phyloP scores from a whole-genome alignment of 2,329 filamentous ascomycete genomes.

The Pseudogymnoascus sp. region DNA sequence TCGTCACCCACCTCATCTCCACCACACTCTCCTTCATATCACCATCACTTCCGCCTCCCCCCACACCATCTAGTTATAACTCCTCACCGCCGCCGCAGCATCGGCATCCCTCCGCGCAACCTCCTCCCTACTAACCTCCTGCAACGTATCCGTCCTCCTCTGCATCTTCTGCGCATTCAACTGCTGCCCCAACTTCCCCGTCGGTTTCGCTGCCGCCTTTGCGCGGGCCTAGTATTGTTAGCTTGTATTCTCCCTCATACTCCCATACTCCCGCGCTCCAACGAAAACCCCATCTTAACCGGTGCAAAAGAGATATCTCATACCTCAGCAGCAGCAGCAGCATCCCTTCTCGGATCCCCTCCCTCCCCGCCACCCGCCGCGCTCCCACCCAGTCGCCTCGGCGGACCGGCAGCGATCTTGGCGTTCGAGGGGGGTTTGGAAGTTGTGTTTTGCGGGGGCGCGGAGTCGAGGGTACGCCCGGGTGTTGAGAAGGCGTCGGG shows the following conservation, averaged over 20 bases:
- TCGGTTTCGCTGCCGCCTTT: slow-evolving; percentile 46
- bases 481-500: background rate
- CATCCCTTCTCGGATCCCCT: slow-evolving; percentile 58
- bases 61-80: slow-evolving; percentile 40
- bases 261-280: background rate
- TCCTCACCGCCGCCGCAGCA: slow-evolving; percentile 45
- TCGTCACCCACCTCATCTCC: no score
- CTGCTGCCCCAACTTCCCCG: slow-evolving; percentile 62
- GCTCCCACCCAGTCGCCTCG: slow-evolving; percentile 54
- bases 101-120: slow-evolving; percentile 60
- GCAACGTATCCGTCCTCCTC: slow-evolving; percentile 59
- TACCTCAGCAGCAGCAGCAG: slow-evolving; percentile 80
- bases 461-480: background rate
- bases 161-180: slow-evolving; percentile 69
- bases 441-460: slow-evolving; percentile 15
- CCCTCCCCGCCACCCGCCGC: slow-evolving; percentile 14
- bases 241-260: background rate
- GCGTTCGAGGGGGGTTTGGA: background rate
- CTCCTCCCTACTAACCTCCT: slow-evolving; percentile 59
- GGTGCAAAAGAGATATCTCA: slow-evolving; percentile 25
- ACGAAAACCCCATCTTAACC: background rate
- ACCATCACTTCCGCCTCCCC: background rate
- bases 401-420: slow-evolving; percentile 46
- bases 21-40: no score
- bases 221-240: slow-evolving; percentile 51